Conservation (phyloP, 164 flowering plant species). For the Paratinospora sagittata region DNA sequence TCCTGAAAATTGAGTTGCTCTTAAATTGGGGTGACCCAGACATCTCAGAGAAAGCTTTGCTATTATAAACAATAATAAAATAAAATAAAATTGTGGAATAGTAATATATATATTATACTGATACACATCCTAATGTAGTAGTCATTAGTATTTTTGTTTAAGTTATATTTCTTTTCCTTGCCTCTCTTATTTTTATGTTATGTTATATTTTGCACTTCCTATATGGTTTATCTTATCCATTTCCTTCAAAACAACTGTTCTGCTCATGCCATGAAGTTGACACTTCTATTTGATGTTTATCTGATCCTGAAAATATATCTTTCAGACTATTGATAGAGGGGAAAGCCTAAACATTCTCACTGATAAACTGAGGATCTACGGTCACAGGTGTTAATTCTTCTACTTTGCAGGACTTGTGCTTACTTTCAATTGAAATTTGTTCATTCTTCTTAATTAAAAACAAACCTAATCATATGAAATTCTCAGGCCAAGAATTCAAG, state of each 20-base stretch:
- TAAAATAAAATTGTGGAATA: neutral
- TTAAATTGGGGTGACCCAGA: neutral
- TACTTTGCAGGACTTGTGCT: neutral
- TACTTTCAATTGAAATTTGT: neutral
- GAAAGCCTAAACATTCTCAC: conserved; percentile 52
- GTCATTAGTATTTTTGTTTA: neutral
- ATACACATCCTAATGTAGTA: neutral
- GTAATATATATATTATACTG: neutral
- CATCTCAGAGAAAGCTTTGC: neutral
- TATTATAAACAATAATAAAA: too few species aligned
- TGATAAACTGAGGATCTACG: conserved; percentile 68
- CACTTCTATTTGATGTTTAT: conserved; percentile 3
- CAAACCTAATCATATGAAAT: neutral
- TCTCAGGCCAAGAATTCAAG: conserved; percentile 74
- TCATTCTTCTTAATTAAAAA: neutral
- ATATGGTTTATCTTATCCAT: neutral
- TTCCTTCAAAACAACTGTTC: neutral
- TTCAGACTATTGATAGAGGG: conserved; percentile 76
- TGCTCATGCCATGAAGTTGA: neutral
- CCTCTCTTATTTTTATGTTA: neutral
- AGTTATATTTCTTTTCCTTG: neutral
- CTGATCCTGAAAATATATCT: conserved; percentile 6
- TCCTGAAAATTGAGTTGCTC: neutral
- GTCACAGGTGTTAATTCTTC: conserved; percentile 36
- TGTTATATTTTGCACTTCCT: neutral